These are phyloP conservation scores for Yamadazyma friedrichii DNA, from an alignment of 1,139 yeast species.

Conservation along the genomic window DNA sequence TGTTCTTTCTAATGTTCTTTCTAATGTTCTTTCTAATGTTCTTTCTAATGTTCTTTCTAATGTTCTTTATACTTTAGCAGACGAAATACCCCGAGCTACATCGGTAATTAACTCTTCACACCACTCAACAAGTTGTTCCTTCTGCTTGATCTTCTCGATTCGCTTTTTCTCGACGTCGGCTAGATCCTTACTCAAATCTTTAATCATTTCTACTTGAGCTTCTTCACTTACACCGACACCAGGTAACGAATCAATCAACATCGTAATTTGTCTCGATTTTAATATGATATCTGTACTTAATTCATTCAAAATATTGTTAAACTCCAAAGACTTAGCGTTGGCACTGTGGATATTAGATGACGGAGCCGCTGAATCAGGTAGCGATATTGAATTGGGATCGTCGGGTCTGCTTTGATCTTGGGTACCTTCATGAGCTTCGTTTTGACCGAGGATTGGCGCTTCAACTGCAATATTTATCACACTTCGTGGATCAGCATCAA, in stretches of 20 bases:
- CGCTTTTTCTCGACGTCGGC: slow-evolving; percentile 61
- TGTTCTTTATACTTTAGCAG: slow-evolving; percentile 1
- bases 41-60: too few species aligned
- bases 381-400: neutral
- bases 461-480: slow-evolving; percentile 42
- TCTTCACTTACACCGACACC: slow-evolving; percentile 86
- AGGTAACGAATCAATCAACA: slow-evolving; percentile 85
- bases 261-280: slow-evolving; percentile 82
- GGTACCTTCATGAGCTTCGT: slow-evolving; percentile 11
- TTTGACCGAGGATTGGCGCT: slow-evolving; percentile 44
- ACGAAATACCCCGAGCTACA: slow-evolving; percentile 56
- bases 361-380: neutral
- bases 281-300: slow-evolving; percentile 80
- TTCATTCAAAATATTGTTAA: slow-evolving; percentile 63
- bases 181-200: slow-evolving; percentile 62
- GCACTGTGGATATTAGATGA: neutral
- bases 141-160: slow-evolving; percentile 56
- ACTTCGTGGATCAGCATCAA: slow-evolving; percentile 41
- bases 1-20: too few species aligned
- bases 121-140: slow-evolving; percentile 61
- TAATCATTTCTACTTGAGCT: slow-evolving; percentile 67
- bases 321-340: slow-evolving; percentile 22
- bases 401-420: slow-evolving; percentile 1
- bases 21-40: too few species aligned
- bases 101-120: slow-evolving; percentile 69